Base-by-base conservation (phyloP, 2,329 filamentous ascomycete species). In the Cryphonectria radicalis region DNA sequence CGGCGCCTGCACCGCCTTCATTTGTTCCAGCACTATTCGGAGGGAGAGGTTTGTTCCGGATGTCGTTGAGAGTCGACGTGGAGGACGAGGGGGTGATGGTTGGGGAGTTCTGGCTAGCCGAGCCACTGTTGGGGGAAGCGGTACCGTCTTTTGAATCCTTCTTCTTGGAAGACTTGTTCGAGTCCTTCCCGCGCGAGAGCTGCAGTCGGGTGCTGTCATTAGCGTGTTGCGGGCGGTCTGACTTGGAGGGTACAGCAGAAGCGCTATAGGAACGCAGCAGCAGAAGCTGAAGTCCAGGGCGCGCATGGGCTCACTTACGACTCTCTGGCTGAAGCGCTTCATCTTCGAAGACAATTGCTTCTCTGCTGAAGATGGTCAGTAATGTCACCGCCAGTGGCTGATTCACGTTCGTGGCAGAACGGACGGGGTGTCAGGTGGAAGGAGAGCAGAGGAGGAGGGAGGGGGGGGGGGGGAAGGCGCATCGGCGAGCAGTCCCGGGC, bases 291-390 rank as follows among this genome's bases (percentile, higher is more conserved):
- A 70, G 55, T 53, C 66, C 55, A 65, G 40, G 57, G 28, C 68
- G 75, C 68, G 75, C 73, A 73, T 28, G 59, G 46, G 73, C 70
- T 73, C 77, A 90, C 93, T 88, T 90, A 97, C 94, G 88, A 98
- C 94, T 92, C 93, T 93, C 88, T 97, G 94, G 85, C 94, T 93
- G 84, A 98, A 97, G 82, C 94, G 93, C 87, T 97, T 98, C 95
- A 98, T 98, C 84, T 88, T 92, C 83, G 82, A 83, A 75, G 77
- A 78, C 72, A 74, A 70, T 67, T 75, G 72, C 70, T 73, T 74
- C 67, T 72, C 70, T 74, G 74, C 64, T 67, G 70, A 63, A 62
- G 66, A 35, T 50, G 19, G 68, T 73, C 55, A 73, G 70, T 59
- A 60, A 65, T 42, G 63, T 63, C 70, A 59, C 57, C 35, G 14